These are phyloP conservation scores for Boletus rubropictus DNA, from an alignment of 768 basidiomycete species.

Conservation along the genomic window DNA sequence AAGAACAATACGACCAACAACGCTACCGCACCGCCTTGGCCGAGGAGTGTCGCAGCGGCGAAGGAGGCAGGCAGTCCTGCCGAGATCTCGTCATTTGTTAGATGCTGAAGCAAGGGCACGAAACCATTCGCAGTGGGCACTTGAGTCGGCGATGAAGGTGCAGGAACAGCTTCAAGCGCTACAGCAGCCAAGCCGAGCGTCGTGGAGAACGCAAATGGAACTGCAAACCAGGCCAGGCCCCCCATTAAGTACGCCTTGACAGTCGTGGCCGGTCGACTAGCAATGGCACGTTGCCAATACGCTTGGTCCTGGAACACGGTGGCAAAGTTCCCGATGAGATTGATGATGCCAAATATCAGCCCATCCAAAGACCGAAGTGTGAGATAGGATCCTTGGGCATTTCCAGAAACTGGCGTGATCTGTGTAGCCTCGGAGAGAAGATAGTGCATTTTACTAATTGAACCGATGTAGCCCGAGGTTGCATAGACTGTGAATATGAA, in stretches of 20 bases:
- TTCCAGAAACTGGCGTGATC: constrained; percentile 62
- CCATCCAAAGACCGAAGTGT: constrained; percentile 76
- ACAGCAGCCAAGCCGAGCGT: constrained; percentile 85
- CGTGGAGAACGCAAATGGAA: constrained; percentile 82
- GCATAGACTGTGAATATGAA: constrained; percentile 80
- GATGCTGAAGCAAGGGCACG: constrained; percentile 37
- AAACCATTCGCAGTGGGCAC: constrained; percentile 46
- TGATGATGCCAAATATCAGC: constrained; percentile 81
- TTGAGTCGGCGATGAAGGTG: constrained; percentile 22
- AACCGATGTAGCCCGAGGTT: constrained; percentile 75
- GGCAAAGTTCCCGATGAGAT: constrained; percentile 79
- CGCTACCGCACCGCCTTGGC: constrained; percentile 72
- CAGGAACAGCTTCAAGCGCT: constrained; percentile 53
- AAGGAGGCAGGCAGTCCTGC: constrained; percentile 87
- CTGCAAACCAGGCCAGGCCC: constrained; percentile 87
- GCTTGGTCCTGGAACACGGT: constrained; percentile 65
- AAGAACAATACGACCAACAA: constrained; percentile 80
- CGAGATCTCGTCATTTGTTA: constrained; percentile 62
- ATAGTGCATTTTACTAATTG: constrained; percentile 69
- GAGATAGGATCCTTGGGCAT: constrained; percentile 80
- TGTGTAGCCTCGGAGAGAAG: constrained; percentile 59
- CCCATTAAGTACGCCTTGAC: constrained; percentile 90
- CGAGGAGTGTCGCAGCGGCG: constrained; percentile 76
- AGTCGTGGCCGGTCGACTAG: constrained; percentile 73
- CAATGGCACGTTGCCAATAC: constrained; percentile 92